A percentile compares a stretch with the other conserved stretches of the same genome.
phyloP scores from a whole-genome alignment of 148 eudicot genomes.

The Talinum fruticosum region DNA sequence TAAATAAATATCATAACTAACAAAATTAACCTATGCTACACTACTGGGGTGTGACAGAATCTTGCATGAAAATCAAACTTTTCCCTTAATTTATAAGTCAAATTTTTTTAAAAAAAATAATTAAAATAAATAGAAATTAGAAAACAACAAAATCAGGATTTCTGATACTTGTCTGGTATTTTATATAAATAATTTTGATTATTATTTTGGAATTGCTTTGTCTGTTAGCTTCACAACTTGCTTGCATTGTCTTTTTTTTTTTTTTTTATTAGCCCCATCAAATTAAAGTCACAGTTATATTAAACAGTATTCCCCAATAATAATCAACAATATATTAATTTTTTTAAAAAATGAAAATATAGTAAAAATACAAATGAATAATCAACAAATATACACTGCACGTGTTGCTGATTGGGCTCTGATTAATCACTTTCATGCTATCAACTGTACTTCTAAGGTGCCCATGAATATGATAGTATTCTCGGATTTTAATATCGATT shows the following conservation, averaged over 20 bases:
- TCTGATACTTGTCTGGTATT: constrained; percentile 6
- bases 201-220: background rate
- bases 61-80: background rate
- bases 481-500: no score
- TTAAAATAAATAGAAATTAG: background rate
- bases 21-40: background rate
- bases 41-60: background rate
- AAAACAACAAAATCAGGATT: background rate
- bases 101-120: background rate
- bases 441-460: background rate
- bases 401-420: background rate
- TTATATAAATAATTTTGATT: background rate
- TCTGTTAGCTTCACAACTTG: background rate
- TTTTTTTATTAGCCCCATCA: background rate
- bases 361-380: background rate
- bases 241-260: no score
- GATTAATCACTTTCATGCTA: background rate
- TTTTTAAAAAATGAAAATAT: background rate
- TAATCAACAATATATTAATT: background rate
- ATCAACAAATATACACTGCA: background rate
- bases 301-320: background rate
- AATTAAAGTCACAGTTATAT: no score
- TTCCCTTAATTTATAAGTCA: no score
- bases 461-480: background rate
- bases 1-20: background rate